Evolutionary conservation across 2,329 filamentous ascomycete species (phyloP).

Genomic region (Sphaceloma murrayae): DNA sequence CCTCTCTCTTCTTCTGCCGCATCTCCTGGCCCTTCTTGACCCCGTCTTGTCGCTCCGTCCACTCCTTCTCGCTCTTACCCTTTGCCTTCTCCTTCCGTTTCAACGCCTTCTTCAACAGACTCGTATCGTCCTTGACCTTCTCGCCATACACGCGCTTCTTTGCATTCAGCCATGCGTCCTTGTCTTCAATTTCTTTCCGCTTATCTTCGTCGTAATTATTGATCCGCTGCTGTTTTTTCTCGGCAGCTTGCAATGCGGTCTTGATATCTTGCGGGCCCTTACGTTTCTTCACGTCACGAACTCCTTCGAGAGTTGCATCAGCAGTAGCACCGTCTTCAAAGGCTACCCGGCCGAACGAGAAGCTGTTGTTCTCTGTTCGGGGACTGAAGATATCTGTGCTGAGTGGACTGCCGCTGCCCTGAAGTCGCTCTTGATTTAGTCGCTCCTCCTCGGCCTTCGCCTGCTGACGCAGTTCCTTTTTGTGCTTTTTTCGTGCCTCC

Average conservation of each 20-base stretch:
- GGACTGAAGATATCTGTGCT: constrained; percentile 36
- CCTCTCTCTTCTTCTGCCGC: constrained; percentile 42
- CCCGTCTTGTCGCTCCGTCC: constrained; percentile 43
- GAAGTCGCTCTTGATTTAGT: constrained; percentile 45
- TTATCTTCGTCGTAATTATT: constrained; percentile 67
- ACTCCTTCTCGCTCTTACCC: constrained; percentile 85
- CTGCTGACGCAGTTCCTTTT: constrained; percentile 70
- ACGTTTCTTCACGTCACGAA: constrained; percentile 57
- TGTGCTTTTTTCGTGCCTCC: constrained; percentile 74
- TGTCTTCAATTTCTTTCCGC: constrained; percentile 78
- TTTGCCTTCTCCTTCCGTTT: constrained; percentile 87
- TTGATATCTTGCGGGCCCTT: constrained; percentile 78
- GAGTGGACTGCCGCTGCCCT: constrained; percentile 50
- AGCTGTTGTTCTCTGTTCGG: constrained; percentile 50
- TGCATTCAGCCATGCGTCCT: constrained; percentile 88
- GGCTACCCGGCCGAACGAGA: constrained; percentile 83
- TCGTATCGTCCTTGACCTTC: constrained; percentile 77
- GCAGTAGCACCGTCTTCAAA: constrained; percentile 78
- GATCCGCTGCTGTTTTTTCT: constrained; percentile 77
- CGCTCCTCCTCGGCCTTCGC: constrained; percentile 71
- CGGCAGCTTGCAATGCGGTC: constrained; percentile 72
- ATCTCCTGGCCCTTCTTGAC: constrained; percentile 40
- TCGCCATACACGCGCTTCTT: constrained; percentile 83
- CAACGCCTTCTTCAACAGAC: constrained; percentile 81
- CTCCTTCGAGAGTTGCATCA: constrained; percentile 55